These are phyloP conservation scores for Chytridium lagenaria DNA, from an alignment of 371 early-diverging fungal genomes.

Conservation along the genomic window DNA sequence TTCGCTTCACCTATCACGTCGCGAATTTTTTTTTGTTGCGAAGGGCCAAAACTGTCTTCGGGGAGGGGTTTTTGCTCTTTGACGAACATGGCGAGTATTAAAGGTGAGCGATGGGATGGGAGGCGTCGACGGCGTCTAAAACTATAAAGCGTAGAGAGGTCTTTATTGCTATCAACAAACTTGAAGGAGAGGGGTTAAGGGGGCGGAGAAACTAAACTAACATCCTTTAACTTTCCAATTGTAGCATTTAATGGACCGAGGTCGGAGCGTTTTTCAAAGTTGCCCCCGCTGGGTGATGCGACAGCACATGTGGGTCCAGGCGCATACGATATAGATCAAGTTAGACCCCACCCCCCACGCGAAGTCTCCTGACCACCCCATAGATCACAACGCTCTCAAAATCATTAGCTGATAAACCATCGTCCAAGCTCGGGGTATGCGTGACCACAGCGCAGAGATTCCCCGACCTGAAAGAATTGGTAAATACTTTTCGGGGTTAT, in stretches of 20 bases:
- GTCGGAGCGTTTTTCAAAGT: slow-evolving; percentile 42
- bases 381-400: slow-evolving; percentile 35
- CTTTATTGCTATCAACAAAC: too few species aligned
- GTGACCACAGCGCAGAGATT: slow-evolving; percentile 39
- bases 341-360: slow-evolving; percentile 9
- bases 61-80: too few species aligned
- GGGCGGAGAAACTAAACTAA: too few species aligned
- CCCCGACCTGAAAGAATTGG: slow-evolving; percentile 38
- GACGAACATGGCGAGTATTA: too few species aligned
- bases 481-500: slow-evolving; percentile 12
- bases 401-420: slow-evolving; percentile 32
- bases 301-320: slow-evolving; percentile 44
- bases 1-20: too few species aligned
- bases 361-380: background rate
- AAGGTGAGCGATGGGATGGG: too few species aligned
- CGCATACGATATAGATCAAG: slow-evolving; percentile 46
- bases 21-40: too few species aligned
- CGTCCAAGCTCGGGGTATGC: slow-evolving; percentile 43
- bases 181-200: too few species aligned
- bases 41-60: too few species aligned
- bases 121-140: too few species aligned
- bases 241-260: slow-evolving; percentile 45
- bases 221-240: too few species aligned
- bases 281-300: slow-evolving; percentile 36
- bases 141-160: too few species aligned